These are phyloP conservation scores for Triglochin maritima DNA, from an alignment of 106 monocot genomes.

Conservation along the genomic window DNA sequence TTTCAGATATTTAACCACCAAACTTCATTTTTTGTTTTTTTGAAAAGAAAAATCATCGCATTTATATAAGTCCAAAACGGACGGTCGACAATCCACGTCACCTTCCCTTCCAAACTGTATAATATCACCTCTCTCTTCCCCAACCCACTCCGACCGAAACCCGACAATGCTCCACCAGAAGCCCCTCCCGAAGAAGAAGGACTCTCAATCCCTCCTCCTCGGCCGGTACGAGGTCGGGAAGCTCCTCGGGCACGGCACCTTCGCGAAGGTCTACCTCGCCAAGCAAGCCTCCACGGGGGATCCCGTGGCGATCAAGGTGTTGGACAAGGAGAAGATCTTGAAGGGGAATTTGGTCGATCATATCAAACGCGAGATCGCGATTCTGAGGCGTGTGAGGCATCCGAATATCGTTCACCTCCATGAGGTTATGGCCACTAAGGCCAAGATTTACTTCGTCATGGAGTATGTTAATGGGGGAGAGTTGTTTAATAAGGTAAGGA, in stretches of 20 bases:
- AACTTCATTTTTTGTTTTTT: too few relatives aligned
- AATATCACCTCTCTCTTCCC: too few relatives aligned
- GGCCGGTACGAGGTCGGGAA: slow-evolving; percentile 11
- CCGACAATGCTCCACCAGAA: too few relatives aligned
- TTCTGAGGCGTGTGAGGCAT: slow-evolving; percentile 41
- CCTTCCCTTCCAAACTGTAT: too few relatives aligned
- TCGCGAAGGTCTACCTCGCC: slow-evolving; percentile 28
- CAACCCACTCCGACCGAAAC: too few relatives aligned
- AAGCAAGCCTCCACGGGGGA: background rate
- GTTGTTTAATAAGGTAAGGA: slow-evolving; percentile 12
- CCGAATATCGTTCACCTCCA: slow-evolving; percentile 45
- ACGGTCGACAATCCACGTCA: too few relatives aligned
- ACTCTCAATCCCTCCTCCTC: slow-evolving; percentile 1
- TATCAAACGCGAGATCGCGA: slow-evolving; percentile 49
- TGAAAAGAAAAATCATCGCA: too few relatives aligned
- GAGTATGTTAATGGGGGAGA: slow-evolving; percentile 18
- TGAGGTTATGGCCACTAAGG: slow-evolving; percentile 39
- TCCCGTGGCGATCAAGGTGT: slow-evolving; percentile 25
- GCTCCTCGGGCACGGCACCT: slow-evolving; percentile 9
- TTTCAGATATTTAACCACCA: too few relatives aligned
- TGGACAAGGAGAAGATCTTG: slow-evolving; percentile 43
- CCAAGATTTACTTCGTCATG: slow-evolving; percentile 28
- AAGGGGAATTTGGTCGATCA: slow-evolving; percentile 30
- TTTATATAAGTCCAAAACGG: too few relatives aligned
- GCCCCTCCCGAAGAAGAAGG: too few relatives aligned